Base-by-base conservation (phyloP, 257 asterid species). In the Euphrasia confusa region DNA sequence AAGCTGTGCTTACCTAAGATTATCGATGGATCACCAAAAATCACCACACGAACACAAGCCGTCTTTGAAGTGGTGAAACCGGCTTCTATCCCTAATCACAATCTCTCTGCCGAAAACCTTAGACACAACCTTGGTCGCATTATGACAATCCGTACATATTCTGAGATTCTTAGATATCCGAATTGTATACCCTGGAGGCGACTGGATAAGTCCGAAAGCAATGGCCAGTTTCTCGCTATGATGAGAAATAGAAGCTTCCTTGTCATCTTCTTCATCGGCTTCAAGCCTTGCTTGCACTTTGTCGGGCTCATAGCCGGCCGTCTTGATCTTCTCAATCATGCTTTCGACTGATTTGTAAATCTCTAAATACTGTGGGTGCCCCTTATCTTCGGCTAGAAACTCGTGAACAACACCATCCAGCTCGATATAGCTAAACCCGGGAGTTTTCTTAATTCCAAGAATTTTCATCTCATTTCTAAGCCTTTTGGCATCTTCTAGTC, bases 141-240 rank as follows among this genome's bases (percentile, higher is more conserved):
- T 76, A 35, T 79, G 84, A 65, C 84, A 79, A 47, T 81, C 87
- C 2, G 0, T 44, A 55, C 88, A 79, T 67, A 81, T 77, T 55
- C 88, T 76, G n/a, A 81, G 74, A 66, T 81, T 81, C 54, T 79
- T 81, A 17, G 77, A 18, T 61, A 81, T 30, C 67, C 81, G 71
- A 10, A 81, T 61, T 1, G 76, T 68, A 24, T 64, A 26, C 30
- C 81, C 77, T 2, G 75, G 72, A 30, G 68, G 26, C 13, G 77
- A 72, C 60, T 70, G 63, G 7, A 81, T 49, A 10, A 81, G 79
- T 17, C 83, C 84, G 21, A 69, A 79, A 58, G 84, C 82, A 58
- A 79, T 62, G 17, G 84, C 84, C 65, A 81, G 37, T 65, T 81
- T 81, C 81, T 81, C 88, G 61, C 84, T 81, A 18, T 81, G 88